phyloP scores from a whole-genome alignment of 176 grass and related monocot genomes.

The Zizania latifolia region DNA sequence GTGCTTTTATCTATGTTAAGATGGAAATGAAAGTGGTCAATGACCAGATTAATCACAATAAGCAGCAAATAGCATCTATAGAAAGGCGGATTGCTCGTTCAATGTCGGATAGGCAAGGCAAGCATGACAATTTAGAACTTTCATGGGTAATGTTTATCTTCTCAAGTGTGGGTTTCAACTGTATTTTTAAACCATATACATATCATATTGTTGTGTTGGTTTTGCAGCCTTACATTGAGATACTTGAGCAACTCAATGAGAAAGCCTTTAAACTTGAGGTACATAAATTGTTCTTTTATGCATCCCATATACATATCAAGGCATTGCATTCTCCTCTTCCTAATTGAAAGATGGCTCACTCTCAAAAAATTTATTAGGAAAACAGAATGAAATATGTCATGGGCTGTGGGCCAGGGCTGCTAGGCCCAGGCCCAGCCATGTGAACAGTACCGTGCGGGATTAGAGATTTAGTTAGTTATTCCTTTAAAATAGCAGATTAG shows the following conservation, averaged over 20 bases:
- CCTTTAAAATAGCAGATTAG: too few relatives aligned
- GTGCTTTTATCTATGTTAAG: constrained; percentile 39
- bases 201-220: constrained; percentile 19
- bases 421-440: too few relatives aligned
- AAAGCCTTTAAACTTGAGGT: constrained; percentile 86
- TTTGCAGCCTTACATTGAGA: constrained; percentile 57
- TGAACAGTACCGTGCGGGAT: too few relatives aligned
- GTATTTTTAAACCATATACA: constrained; percentile 10
- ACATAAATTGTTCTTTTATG: not conserved
- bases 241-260: constrained; percentile 66
- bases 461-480: too few relatives aligned
- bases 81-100: constrained; percentile 54
- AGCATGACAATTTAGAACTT: constrained; percentile 36
- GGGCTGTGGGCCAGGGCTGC: too few relatives aligned
- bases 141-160: constrained; percentile 38
- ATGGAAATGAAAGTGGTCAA: constrained; percentile 62
- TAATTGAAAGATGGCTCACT: not conserved
- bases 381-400: not conserved
- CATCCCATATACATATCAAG: not conserved
- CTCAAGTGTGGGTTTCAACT: constrained; percentile 17
- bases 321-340: not conserved
- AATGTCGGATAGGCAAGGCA: constrained; percentile 34
- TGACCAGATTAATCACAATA: constrained; percentile 57
- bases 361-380: not conserved
- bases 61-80: constrained; percentile 60